Percentiles rank a stretch among this genome's conserved stretches.
Evolutionary conservation across 106 monocot genomes (phyloP).

Genomic region (Gastrodia elata): DNA sequence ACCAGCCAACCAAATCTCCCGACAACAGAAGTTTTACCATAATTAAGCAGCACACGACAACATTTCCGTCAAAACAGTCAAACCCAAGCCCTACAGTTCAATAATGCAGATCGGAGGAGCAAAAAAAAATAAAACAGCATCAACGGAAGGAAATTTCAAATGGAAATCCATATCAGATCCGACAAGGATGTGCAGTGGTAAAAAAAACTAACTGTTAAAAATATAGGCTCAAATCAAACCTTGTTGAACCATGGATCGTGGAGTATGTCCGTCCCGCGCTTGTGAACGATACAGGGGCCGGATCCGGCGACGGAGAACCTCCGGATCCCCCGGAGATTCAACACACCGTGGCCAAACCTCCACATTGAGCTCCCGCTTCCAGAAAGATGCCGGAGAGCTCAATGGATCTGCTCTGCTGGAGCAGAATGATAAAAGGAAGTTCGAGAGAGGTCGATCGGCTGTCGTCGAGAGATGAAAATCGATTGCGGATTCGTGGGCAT

Average conservation of each 20-base stretch:
- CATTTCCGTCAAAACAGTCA: neutral
- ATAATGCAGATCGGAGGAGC: too few species aligned
- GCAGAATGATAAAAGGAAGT: neutral
- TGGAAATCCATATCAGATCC: neutral
- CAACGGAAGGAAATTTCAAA: neutral
- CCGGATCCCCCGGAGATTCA: constrained; percentile 42
- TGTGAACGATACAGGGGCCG: constrained; percentile 90
- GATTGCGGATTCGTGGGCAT: constrained; percentile 3
- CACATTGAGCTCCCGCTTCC: constrained; percentile 31
- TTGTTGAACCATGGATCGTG: constrained; percentile 99
- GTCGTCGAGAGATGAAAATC: neutral
- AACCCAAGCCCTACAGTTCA: neutral
- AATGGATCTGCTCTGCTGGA: neutral
- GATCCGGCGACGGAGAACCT: constrained; percentile 48
- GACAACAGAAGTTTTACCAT: neutral
- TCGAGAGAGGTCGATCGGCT: neutral
- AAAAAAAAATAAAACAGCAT: neutral
- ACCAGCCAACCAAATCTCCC: neutral
- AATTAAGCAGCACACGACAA: neutral
- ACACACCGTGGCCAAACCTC: constrained; percentile 36
- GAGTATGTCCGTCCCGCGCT: constrained; percentile 95
- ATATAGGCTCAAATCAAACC: constrained; percentile 17
- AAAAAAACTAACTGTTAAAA: neutral
- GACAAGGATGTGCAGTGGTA: neutral
- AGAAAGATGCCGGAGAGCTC: neutral